Evolutionary conservation across 2,329 filamentous ascomycete species (phyloP).

Genomic region (Neodidymelliopsis sp.): DNA sequence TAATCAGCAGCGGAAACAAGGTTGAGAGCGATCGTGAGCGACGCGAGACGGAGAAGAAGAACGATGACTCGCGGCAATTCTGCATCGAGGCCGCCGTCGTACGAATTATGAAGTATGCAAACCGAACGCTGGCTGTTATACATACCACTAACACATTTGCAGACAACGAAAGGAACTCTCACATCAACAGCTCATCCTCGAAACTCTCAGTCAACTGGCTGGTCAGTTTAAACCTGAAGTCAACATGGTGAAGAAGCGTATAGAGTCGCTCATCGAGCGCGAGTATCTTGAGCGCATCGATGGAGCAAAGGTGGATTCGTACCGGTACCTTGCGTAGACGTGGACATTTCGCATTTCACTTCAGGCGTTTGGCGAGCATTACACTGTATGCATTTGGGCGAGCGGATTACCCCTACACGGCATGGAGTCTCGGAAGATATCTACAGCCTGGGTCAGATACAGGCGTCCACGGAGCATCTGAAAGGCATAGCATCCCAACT

Average conservation of each 20-base stretch:
- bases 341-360: background rate
- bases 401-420: slow-evolving; percentile 12
- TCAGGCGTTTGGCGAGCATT: slow-evolving; percentile 18
- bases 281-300: slow-evolving; percentile 82
- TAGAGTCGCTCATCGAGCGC: slow-evolving; percentile 77
- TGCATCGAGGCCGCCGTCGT: slow-evolving; percentile 80
- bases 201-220: slow-evolving; percentile 74
- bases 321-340: slow-evolving; percentile 72
- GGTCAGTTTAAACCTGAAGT: slow-evolving; percentile 79
- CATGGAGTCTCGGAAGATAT: slow-evolving; percentile 13
- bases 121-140: background rate
- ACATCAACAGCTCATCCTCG: slow-evolving; percentile 73
- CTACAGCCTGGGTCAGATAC: background rate
- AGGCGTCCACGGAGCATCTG: slow-evolving; percentile 2
- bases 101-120: slow-evolving; percentile 83
- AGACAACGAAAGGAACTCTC: slow-evolving; percentile 77
- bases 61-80: slow-evolving; percentile 73
- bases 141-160: slow-evolving; percentile 26
- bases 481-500: slow-evolving; percentile 3
- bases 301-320: slow-evolving; percentile 66
- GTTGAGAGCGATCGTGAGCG: slow-evolving; percentile 76
- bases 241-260: slow-evolving; percentile 79
- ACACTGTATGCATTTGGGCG: slow-evolving; percentile 14
- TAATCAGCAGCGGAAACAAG: slow-evolving; percentile 81
- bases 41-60: slow-evolving; percentile 77